Conservation (phyloP, 225 moss, liverwort and hornwort species). For the Ulota crispa region DNA sequence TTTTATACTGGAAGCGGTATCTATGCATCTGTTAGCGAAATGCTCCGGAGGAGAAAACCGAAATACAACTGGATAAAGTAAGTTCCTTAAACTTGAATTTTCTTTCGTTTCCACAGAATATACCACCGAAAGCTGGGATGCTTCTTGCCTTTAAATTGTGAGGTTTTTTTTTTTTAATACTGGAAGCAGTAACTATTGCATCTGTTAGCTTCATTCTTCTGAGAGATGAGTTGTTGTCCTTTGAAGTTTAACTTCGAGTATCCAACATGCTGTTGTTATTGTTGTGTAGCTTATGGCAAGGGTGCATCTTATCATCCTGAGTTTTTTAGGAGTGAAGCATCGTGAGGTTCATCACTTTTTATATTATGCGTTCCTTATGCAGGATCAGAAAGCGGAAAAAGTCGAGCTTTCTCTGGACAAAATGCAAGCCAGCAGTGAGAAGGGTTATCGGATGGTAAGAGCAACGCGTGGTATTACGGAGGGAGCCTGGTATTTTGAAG, state of each 20-base stretch:
- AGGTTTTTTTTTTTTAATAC: background rate
- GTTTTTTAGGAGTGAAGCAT: background rate
- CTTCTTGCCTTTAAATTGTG: slow-evolving; percentile 2
- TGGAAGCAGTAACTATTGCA: background rate
- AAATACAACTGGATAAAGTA: slow-evolving; percentile 64
- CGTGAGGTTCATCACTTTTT: background rate
- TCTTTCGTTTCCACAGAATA: background rate
- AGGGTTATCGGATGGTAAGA: slow-evolving; percentile 98
- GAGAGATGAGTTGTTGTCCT: background rate
- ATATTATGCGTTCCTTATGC: slow-evolving; percentile 8
- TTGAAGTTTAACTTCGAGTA: slow-evolving; percentile 19
- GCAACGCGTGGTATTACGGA: slow-evolving; percentile 90
- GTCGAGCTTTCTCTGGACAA: slow-evolving; percentile 87
- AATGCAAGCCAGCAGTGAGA: slow-evolving; percentile 86
- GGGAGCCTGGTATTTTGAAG: slow-evolving; percentile 98
- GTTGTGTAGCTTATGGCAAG: slow-evolving; percentile 1
- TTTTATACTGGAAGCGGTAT: too few species aligned
- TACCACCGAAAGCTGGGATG: background rate
- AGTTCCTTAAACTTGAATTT: background rate
- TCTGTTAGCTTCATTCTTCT: background rate
- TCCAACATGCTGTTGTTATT: background rate
- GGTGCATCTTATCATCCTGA: background rate
- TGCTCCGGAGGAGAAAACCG: slow-evolving; percentile 51
- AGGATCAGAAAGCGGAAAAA: slow-evolving; percentile 93
- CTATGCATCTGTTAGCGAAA: slow-evolving; percentile 25